Evolutionary conservation across 345 rosid genomes (phyloP), one percentile per base, ranked within the genome.

Genomic region (Gossypium ekmanianum): DNA sequence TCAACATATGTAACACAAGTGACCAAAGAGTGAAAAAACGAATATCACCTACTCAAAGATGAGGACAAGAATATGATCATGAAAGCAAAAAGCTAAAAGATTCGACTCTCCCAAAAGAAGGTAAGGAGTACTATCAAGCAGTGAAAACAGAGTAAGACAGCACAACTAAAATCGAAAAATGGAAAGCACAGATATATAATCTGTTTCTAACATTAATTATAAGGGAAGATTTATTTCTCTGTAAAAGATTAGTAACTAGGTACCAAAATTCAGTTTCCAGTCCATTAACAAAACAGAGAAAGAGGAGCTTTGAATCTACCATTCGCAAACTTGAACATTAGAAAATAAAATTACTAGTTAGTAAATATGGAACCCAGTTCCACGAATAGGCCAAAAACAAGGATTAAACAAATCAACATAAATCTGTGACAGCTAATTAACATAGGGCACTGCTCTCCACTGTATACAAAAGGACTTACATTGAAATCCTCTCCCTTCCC

Each of bases 401-500:
- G 45, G 70, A 65, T 4, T 44, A 67, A 22, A 48, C 3, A 48
- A 20, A 26, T 48, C 13, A 48, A 41, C 57, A 68, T 24, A 56
- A 48, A 9, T 48, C 56, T 8, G 20, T 7, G 72, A 68, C 58
- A 68, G 44, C 73, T 17, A 68, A 68, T 16, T 9, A 69, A 69
- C 47, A 51, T 51, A 16, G 45, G 3, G 61, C 41, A 70, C 26
- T 29, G 27, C 47, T 52, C 17, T n/a, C 17, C 24, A 70, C 18
- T 5, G 43, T 52, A 51, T 51, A 39, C 26, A 29, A 9, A 12
- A 16, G 4, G 61, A 70, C 17, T 16, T 11, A 52, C 29, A 51
- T 52, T 52, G 9, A 52, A 34, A 16, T 10, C 47, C 47, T 51
- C 47, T 51, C 26, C 18, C 27, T 16, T 70, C 47, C 73, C 10